Percentiles rank a stretch among this genome's conserved stretches.
Conservation (phyloP, 176 grass and related monocot species). For the Lolium rigidum region DNA sequence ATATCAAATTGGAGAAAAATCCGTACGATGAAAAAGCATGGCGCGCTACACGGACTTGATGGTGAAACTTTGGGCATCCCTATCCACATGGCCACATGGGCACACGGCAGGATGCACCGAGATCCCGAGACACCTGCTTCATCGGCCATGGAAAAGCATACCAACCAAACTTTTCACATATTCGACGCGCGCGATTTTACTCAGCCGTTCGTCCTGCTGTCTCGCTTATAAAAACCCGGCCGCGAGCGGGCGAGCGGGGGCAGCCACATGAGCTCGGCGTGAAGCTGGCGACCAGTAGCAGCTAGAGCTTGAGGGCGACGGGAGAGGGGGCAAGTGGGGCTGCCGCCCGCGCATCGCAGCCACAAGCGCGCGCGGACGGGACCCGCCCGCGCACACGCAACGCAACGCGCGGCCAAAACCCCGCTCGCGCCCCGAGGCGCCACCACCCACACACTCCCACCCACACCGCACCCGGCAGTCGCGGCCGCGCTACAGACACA, state of each 20-base stretch:
- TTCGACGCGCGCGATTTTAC: not conserved
- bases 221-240: not conserved
- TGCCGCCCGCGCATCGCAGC: constrained; percentile 47
- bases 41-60: not conserved
- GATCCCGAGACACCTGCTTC: not conserved
- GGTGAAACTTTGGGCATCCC: not conserved
- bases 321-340: constrained; percentile 12
- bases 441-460: constrained; percentile 54
- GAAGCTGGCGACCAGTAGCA: not conserved
- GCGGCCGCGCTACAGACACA: constrained; percentile 38
- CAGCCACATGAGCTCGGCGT: not conserved
- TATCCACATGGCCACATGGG: not conserved
- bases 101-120: not conserved
- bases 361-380: constrained; percentile 25
- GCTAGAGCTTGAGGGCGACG: constrained; percentile 11
- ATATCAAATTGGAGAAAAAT: not conserved
- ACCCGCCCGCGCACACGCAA: not conserved
- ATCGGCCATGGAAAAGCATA: not conserved
- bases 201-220: not conserved
- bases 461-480: constrained; percentile 30
- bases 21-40: constrained; percentile 1
- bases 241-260: not conserved
- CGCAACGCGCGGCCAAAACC: constrained; percentile 11
- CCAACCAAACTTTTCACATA: not conserved
- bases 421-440: constrained; percentile 23